Conservation (phyloP, 2,329 filamentous ascomycete genomes). For the Hypoxylon rubiginosum region DNA sequence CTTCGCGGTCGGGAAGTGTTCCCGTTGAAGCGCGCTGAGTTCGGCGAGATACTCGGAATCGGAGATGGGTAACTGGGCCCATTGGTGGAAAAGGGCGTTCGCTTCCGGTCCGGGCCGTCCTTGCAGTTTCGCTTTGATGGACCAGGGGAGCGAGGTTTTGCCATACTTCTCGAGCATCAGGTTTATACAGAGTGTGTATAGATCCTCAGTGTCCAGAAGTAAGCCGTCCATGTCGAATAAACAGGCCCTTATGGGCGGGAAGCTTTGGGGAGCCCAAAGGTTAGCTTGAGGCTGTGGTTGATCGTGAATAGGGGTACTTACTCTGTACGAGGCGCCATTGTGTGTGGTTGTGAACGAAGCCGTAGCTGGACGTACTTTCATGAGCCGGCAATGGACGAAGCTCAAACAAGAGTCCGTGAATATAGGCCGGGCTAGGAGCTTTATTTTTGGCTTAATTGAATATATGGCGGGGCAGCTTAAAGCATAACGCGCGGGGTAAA, state of each 20-base stretch:
- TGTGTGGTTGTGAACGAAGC: constrained; percentile 14
- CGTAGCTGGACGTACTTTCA: background rate
- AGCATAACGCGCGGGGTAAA: constrained; percentile 34
- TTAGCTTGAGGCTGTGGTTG: constrained; percentile 39
- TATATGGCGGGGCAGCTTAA: constrained; percentile 33
- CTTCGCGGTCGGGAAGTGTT: constrained; percentile 80
- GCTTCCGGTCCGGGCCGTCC: constrained; percentile 68
- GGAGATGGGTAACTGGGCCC: constrained; percentile 87
- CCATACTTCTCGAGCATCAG: constrained; percentile 81
- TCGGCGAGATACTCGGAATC: constrained; percentile 74
- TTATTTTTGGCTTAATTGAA: constrained; percentile 26
- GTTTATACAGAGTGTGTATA: constrained; percentile 88
- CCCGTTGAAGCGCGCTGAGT: constrained; percentile 73
- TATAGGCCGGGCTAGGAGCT: constrained; percentile 8
- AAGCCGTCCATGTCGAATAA: constrained; percentile 99
- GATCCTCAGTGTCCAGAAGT: constrained; percentile 91
- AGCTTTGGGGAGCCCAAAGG: constrained; percentile 60
- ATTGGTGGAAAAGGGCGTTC: constrained; percentile 74
- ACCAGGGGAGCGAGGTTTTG: constrained; percentile 86
- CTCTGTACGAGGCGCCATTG: constrained; percentile 62
- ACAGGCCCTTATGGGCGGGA: constrained; percentile 87
- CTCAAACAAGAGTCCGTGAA: background rate
- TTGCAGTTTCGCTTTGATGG: constrained; percentile 88
- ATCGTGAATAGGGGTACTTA: constrained; percentile 49
- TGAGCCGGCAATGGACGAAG: background rate